Conservation (phyloP, 2,329 filamentous ascomycete genomes). For the Colletotrichum brevisporum region DNA sequence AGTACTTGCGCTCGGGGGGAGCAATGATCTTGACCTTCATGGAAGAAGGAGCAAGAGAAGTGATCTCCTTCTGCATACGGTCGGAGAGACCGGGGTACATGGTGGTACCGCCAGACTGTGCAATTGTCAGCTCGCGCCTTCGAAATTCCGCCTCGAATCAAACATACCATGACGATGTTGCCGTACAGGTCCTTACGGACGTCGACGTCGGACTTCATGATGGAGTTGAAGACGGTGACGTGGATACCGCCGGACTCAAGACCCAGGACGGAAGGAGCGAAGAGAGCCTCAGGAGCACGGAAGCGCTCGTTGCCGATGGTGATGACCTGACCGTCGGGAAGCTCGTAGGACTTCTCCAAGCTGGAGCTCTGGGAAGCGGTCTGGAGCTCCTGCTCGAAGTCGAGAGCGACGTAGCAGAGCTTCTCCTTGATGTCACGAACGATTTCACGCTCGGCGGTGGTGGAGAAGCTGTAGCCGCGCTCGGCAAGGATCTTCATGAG, state of each 20-base stretch:
- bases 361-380: slow-evolving; percentile 98
- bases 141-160: slow-evolving; percentile 12
- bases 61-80: slow-evolving; percentile 99
- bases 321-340: slow-evolving; percentile 99
- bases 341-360: slow-evolving; percentile 99
- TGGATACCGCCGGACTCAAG: slow-evolving; percentile 99
- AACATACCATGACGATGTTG: slow-evolving; percentile 99
- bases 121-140: slow-evolving; percentile 49
- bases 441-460: slow-evolving; percentile 99
- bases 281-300: slow-evolving; percentile 99
- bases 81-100: slow-evolving; percentile 99
- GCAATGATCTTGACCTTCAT: slow-evolving; percentile 99
- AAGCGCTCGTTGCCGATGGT: slow-evolving; percentile 99
- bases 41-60: slow-evolving; percentile 96
- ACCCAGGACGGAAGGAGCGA: slow-evolving; percentile 98
- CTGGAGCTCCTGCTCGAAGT: slow-evolving; percentile 99
- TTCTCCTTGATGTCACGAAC: slow-evolving; percentile 99
- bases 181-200: slow-evolving; percentile 99
- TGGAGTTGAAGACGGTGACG: slow-evolving; percentile 99
- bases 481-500: slow-evolving; percentile 99
- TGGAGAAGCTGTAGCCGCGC: slow-evolving; percentile 99
- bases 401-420: slow-evolving; percentile 99
- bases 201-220: slow-evolving; percentile 99
- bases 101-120: slow-evolving; percentile 98
- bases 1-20: slow-evolving; percentile 99